phyloP scores from a whole-genome alignment of 352 stramenopile species.

The Bremia lactucae region DNA sequence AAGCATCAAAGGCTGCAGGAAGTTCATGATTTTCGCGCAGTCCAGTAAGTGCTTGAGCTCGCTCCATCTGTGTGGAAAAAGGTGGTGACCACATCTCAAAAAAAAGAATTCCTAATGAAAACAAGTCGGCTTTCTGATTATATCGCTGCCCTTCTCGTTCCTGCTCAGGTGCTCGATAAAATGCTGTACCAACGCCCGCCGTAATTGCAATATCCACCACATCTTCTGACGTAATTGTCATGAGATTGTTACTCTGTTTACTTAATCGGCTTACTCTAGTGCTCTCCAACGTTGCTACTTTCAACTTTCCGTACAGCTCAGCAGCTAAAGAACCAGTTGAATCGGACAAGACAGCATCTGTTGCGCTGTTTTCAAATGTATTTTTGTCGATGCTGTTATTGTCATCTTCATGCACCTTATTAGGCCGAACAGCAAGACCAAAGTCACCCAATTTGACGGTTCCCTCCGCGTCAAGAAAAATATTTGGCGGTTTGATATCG shows the following conservation, averaged over 20 bases:
- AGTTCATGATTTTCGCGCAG: slow-evolving; percentile 70
- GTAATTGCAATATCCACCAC: slow-evolving; percentile 80
- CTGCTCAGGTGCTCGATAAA: slow-evolving; percentile 93
- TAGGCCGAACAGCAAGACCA: slow-evolving; percentile 83
- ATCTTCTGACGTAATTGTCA: slow-evolving; percentile 46
- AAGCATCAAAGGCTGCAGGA: slow-evolving; percentile 31
- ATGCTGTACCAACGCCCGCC: slow-evolving; percentile 89
- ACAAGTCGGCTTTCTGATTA: slow-evolving; percentile 92
- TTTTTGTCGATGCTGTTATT: slow-evolving; percentile 14
- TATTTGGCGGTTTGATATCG: slow-evolving; percentile 89
- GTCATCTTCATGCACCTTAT: slow-evolving; percentile 40
- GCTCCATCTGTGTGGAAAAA: slow-evolving; percentile 87
- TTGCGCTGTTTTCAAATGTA: slow-evolving; percentile 12
- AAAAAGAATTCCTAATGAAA: slow-evolving; percentile 90
- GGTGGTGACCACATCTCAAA: slow-evolving; percentile 93
- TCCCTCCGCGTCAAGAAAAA: slow-evolving; percentile 89
- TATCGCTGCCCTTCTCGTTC: slow-evolving; percentile 78
- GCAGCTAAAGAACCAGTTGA: slow-evolving; percentile 58
- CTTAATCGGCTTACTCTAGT: slow-evolving; percentile 25
- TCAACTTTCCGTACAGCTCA: slow-evolving; percentile 56
- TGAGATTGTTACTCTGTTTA: slow-evolving; percentile 18
- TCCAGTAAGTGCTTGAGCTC: slow-evolving; percentile 59
- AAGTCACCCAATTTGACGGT: slow-evolving; percentile 93
- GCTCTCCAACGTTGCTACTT: slow-evolving; percentile 58
- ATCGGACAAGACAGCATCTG: slow-evolving; percentile 28